Evolutionary conservation across 257 asterid genomes (phyloP), one percentile per base, ranked within the genome.

Genomic region (Plantago ovata): DNA sequence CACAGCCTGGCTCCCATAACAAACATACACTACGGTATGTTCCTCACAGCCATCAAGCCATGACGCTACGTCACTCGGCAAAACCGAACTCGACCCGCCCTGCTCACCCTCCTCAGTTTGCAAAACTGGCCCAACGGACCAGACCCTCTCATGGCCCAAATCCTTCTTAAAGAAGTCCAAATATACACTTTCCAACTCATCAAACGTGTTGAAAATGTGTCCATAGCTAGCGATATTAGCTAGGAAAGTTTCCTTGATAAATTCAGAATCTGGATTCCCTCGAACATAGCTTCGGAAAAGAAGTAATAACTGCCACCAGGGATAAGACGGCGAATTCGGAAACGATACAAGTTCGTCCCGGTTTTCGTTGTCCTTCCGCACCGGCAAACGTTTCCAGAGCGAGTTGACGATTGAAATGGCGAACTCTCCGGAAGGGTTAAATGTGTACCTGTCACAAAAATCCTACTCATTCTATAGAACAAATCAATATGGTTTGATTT

Each of bases 261-360:
- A 75, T 72, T 85, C 83, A 47, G 79, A 73, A 22, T 18, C 14
- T 8, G 82, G 83, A 65, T 83, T 68, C 13, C 77, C 81, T 28
- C 68, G 60, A 0, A 60, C 72, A 2, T 65, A 75, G 19, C 79
- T 78, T 1, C 86, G 73, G 24, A 45, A 89, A 21, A 82, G 24
- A 2, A 94, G 82, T 13, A 93, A 84, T 0, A 82, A 4, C 66
- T 90, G 97, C 95, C 91, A 79, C 93, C 93, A 86, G 5, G 94
- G 95, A 76, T 75, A 79, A 12, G 39, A 4, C 1, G 94, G 96
- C 51, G 68, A 61, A 60, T 53, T 62, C 22, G 96, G 7, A 16
- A 77, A 60, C 6, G 62, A 40, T 49, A 86, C 42, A 56, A 45
- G 22, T 44, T 79, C 91, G 4, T 57, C 32, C 7, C 67, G 70